These are phyloP conservation scores for Podaxis sp. DNA, from an alignment of 768 basidiomycete species.

Conservation along the genomic window DNA sequence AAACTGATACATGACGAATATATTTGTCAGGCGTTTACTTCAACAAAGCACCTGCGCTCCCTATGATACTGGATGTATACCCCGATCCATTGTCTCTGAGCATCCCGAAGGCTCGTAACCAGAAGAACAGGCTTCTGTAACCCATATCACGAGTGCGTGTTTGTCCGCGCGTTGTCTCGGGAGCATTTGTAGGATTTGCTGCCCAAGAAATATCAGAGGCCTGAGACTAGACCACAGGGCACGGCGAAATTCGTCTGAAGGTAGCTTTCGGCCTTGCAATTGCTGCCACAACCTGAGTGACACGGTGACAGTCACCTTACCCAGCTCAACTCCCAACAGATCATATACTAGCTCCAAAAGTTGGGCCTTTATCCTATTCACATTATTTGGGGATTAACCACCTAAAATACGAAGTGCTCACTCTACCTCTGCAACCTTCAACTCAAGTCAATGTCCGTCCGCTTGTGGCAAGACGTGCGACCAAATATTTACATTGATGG, in stretches of 20 bases:
- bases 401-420: background rate
- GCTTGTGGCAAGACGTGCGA: background rate
- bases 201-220: background rate
- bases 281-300: background rate
- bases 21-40: background rate
- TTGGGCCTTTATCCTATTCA: background rate
- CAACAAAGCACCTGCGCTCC: background rate
- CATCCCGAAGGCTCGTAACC: background rate
- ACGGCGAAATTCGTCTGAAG: background rate
- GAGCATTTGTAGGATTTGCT: background rate
- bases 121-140: background rate
- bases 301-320: slow-evolving; percentile 12
- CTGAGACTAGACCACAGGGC: background rate
- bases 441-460: background rate
- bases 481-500: slow-evolving; percentile 12
- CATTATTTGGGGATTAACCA: background rate
- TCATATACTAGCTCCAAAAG: background rate
- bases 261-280: background rate
- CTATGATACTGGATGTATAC: background rate
- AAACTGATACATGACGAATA: background rate
- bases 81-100: background rate
- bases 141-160: background rate
- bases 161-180: too few species aligned
- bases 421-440: background rate
- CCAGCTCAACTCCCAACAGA: background rate